These are phyloP conservation scores for Apiospora marii DNA, from an alignment of 2,329 filamentous ascomycete genomes.

Conservation along the genomic window DNA sequence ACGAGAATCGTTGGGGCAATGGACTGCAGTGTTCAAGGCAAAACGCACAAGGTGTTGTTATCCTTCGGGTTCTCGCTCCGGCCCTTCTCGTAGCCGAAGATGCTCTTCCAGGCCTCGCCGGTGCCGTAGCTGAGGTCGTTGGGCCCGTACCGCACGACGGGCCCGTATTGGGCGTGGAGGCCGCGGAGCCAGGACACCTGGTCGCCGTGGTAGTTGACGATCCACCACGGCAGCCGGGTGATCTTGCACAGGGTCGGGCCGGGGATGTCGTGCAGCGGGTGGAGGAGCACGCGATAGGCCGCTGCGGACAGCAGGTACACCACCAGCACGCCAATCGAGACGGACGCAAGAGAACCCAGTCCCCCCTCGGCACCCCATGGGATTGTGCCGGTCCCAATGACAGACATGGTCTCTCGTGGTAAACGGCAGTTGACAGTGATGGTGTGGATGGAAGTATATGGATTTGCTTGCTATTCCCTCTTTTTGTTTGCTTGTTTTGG, in stretches of 20 bases:
- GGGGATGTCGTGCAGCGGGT: background rate
- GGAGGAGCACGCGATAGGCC: background rate
- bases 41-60: constrained; percentile 2
- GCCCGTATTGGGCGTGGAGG: constrained; percentile 34
- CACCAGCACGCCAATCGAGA: background rate
- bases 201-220: constrained; percentile 30
- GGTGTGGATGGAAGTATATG: no score
- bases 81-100: constrained; percentile 31
- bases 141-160: constrained; percentile 33
- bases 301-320: background rate
- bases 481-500: background rate
- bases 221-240: constrained; percentile 38
- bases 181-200: constrained; percentile 35
- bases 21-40: no score
- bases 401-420: background rate
- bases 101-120: constrained; percentile 34
- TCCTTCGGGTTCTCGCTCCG: constrained; percentile 12
- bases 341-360: no score
- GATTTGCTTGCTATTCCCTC: background rate
- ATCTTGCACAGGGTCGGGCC: constrained; percentile 20
- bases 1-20: no score
- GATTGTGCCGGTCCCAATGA: background rate
- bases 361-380: background rate
- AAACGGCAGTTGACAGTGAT: no score
- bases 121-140: constrained; percentile 35